Conservation (phyloP, 805 yeast genomes). For the Lachancea meyersii region DNA sequence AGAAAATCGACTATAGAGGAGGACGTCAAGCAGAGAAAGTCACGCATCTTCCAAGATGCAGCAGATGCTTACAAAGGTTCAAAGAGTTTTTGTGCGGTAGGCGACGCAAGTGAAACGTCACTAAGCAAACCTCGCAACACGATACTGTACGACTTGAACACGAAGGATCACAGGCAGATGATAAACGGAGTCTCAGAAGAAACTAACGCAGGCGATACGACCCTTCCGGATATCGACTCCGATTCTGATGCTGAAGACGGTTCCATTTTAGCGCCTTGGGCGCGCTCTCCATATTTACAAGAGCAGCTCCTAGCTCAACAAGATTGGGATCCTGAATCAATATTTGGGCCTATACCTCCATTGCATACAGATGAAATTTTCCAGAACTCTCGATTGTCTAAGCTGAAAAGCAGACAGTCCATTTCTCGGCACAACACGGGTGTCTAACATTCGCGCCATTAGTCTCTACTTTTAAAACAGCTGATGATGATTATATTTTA, state of each 20-base stretch:
- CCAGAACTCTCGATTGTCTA: slow-evolving; percentile 42
- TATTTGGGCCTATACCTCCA: slow-evolving; percentile 72
- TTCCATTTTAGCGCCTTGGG: slow-evolving; percentile 53
- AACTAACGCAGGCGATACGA: slow-evolving; percentile 13
- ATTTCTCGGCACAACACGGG: slow-evolving; percentile 1
- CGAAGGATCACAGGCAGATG: slow-evolving; percentile 27
- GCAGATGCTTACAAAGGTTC: background rate
- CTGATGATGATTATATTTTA: too few relatives aligned
- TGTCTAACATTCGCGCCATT: too few relatives aligned
- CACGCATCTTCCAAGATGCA: slow-evolving; percentile 11
- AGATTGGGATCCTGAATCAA: slow-evolving; percentile 53
- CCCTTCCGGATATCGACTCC: slow-evolving; percentile 43
- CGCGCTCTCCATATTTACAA: slow-evolving; percentile 50
- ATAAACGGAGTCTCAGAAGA: slow-evolving; percentile 16
- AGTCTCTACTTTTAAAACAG: too few relatives aligned
- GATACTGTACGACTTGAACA: slow-evolving; percentile 26
- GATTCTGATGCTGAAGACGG: slow-evolving; percentile 51
- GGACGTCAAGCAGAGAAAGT: slow-evolving; percentile 18
- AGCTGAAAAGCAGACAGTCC: slow-evolving; percentile 47
- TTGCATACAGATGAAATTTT: slow-evolving; percentile 66
- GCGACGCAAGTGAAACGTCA: background rate
- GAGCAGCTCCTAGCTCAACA: slow-evolving; percentile 42
- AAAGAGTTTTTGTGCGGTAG: background rate
- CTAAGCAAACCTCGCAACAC: slow-evolving; percentile 6
- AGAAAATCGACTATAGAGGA: slow-evolving; percentile 25